Conservation (phyloP, 169 alveolate genomes). For the Eimeria acervulina region DNA sequence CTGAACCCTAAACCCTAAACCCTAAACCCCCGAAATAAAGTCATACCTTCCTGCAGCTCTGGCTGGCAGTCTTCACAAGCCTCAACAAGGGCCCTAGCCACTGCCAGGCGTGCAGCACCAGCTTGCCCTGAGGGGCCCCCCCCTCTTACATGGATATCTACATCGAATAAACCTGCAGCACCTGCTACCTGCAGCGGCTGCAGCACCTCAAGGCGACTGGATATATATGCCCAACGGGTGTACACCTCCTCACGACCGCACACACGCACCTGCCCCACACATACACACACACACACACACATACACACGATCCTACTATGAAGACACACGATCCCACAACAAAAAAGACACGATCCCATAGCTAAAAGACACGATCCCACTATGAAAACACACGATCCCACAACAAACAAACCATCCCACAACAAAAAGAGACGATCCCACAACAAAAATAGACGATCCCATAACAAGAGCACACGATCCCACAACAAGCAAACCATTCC, state of each 20-base stretch:
- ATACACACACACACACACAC: neutral
- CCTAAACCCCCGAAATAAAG: neutral
- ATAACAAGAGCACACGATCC: neutral
- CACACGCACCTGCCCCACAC: conserved; percentile 83
- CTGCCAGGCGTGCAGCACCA: conserved; percentile 91
- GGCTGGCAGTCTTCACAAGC: conserved; percentile 89
- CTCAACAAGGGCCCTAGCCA: conserved; percentile 91
- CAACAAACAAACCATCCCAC: neutral
- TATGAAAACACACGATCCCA: neutral
- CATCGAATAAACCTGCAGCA: conserved; percentile 90
- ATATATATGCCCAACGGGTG: conserved; percentile 91
- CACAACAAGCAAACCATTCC: neutral
- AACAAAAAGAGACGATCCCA: too few species aligned
- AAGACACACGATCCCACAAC: conserved; percentile 22
- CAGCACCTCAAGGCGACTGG: conserved; percentile 90
- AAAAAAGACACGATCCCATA: neutral
- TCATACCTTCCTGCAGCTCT: conserved; percentile 85
- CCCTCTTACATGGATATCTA: conserved; percentile 89
- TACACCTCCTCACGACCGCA: conserved; percentile 91
- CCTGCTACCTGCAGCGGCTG: conserved; percentile 91
- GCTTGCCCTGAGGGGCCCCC: conserved; percentile 94
- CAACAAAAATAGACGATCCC: neutral
- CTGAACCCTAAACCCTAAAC: conserved; percentile 21
- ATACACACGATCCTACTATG: neutral
- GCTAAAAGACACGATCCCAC: neutral